Evolutionary conservation across 106 monocot species (phyloP).

Genomic region (Agapanthus africanus): DNA sequence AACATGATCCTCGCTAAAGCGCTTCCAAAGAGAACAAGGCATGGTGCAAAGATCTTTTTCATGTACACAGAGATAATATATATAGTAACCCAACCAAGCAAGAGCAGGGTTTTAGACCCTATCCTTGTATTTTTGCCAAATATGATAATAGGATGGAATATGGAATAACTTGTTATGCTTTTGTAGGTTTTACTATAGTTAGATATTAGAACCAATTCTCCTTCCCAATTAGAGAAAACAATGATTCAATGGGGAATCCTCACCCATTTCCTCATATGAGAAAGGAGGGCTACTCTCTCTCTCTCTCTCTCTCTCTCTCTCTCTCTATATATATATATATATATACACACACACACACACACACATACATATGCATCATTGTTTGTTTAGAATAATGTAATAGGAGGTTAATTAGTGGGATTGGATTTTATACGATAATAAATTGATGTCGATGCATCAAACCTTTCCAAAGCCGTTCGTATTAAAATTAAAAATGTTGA

Average conservation of each 20-base stretch:
- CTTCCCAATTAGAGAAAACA: neutral
- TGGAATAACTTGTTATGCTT: constrained; percentile 1
- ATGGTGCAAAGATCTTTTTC: neutral
- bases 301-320: too few species aligned
- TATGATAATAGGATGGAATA: constrained; percentile 5
- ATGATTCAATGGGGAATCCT: neutral
- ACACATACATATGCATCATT: too few species aligned
- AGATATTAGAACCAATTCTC: constrained; percentile 11
- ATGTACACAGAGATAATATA: too few species aligned
- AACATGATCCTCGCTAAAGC: too few species aligned
- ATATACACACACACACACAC: too few species aligned
- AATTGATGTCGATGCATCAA: too few species aligned
- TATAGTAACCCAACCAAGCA: neutral
- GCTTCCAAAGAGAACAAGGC: neutral
- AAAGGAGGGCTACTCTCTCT: neutral
- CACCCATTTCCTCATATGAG: neutral
- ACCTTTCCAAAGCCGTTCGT: too few species aligned
- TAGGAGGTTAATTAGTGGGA: too few species aligned
- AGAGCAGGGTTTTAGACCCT: neutral
- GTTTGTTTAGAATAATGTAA: too few species aligned
- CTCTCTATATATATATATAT: too few species aligned
- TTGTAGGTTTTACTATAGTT: neutral
- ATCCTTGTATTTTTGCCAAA: neutral
- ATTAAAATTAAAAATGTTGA: too few species aligned
- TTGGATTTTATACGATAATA: too few species aligned